A percentile compares a stretch with the other conserved stretches of the same genome.
These are phyloP conservation scores for Aspergillus baeticus DNA, from an alignment of 495 filamentous ascomycete genomes.

Conservation along the genomic window DNA sequence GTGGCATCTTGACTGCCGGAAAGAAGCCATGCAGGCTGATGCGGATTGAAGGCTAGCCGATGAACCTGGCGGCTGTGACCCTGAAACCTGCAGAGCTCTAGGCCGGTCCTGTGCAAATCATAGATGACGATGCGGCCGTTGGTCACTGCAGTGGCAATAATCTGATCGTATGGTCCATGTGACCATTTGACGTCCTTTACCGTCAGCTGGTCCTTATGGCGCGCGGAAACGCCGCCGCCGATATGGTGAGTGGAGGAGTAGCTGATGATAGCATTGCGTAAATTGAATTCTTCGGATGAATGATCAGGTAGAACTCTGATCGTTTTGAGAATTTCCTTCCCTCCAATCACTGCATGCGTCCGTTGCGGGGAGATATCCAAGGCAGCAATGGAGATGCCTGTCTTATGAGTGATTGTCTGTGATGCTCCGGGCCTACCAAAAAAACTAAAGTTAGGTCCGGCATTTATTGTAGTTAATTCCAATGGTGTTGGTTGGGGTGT, in stretches of 20 bases:
- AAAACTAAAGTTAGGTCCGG: constrained; percentile 24
- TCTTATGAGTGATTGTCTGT: constrained; percentile 71
- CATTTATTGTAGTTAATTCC: too few relatives aligned
- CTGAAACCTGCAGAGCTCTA: constrained; percentile 75
- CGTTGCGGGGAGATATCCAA: constrained; percentile 77
- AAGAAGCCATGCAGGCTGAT: constrained; percentile 70
- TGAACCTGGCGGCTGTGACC: constrained; percentile 94
- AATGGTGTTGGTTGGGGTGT: too few relatives aligned
- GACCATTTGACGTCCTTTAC: constrained; percentile 87
- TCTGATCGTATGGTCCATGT: constrained; percentile 59
- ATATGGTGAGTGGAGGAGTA: constrained; percentile 63
- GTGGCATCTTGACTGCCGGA: constrained; percentile 92
- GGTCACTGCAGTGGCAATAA: constrained; percentile 79
- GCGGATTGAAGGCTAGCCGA: constrained; percentile 85
- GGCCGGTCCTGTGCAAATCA: constrained; percentile 69
- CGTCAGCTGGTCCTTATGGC: constrained; percentile 69
- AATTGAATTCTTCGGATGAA: constrained; percentile 74
- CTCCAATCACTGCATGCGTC: constrained; percentile 75
- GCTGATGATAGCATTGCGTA: constrained; percentile 71
- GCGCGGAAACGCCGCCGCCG: constrained; percentile 47
- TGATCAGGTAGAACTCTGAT: constrained; percentile 67
- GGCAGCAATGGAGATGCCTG: constrained; percentile 68
- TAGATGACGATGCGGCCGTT: constrained; percentile 87
- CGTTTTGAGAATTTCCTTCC: constrained; percentile 82
- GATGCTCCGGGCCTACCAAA: constrained; percentile 59